A percentile compares a stretch with the other conserved stretches of the same genome.
Evolutionary conservation across 345 rosid genomes (phyloP).

Genomic region (Nasturtium officinale): DNA sequence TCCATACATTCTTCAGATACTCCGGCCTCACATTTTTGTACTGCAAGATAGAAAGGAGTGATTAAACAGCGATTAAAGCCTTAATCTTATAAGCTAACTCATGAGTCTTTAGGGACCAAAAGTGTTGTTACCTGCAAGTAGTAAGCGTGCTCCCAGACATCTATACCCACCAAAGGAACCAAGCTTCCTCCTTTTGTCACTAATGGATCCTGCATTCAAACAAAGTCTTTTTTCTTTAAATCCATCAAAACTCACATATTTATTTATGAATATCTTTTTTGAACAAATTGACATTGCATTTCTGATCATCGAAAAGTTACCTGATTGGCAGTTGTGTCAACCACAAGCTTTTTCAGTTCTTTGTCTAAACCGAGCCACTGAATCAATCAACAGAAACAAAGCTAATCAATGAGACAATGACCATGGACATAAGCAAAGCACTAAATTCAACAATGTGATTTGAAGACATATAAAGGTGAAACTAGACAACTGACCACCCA

Average conservation of each 20-base stretch:
- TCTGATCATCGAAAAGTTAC: conserved; percentile 43
- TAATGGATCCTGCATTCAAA: conserved; percentile 68
- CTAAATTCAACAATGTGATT: not conserved
- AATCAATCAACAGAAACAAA: conserved; percentile 15
- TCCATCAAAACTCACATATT: not conserved
- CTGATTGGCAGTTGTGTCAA: conserved; percentile 94
- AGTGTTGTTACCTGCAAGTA: conserved; percentile 74
- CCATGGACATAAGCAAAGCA: not conserved
- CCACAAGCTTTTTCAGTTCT: conserved; percentile 78
- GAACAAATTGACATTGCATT: not conserved
- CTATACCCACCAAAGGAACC: conserved; percentile 87
- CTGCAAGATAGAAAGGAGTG: conserved; percentile 44
- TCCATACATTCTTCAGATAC: conserved; percentile 94
- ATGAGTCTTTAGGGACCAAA: not conserved
- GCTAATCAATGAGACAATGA: conserved; percentile 22
- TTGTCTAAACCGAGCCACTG: conserved; percentile 96
- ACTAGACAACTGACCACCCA: conserved; percentile 79
- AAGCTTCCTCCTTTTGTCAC: conserved; percentile 76
- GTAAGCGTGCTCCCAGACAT: conserved; percentile 99
- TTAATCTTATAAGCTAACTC: conserved; percentile 8
- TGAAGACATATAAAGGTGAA: not conserved
- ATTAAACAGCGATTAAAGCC: too few relatives aligned
- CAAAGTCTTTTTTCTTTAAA: not conserved
- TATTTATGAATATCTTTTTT: not conserved
- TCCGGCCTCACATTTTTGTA: conserved; percentile 90